Evolutionary conservation across 371 early-diverging fungal species (phyloP).

Genomic region (Rhizopus sp.): DNA sequence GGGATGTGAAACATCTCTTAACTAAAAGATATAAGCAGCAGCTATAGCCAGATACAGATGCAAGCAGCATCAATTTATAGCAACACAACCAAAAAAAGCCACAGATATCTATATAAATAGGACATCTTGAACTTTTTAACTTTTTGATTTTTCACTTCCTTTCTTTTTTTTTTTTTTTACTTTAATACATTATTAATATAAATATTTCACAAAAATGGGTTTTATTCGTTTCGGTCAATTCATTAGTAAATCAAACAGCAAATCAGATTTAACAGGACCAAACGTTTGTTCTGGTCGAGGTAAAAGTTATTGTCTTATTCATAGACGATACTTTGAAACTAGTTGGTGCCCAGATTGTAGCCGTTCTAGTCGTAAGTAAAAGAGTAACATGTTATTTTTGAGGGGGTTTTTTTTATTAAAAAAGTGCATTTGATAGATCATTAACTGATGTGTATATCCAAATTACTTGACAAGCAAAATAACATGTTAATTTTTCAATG

Average conservation of each 20-base stretch:
- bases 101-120: slow-evolving; percentile 14
- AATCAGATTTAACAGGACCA: slow-evolving; percentile 2
- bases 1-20: slow-evolving; percentile 23
- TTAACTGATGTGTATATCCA: too few species aligned
- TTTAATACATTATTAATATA: background rate
- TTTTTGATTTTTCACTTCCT: slow-evolving; percentile 1
- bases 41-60: too few species aligned
- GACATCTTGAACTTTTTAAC: background rate
- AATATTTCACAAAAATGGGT: slow-evolving; percentile 11
- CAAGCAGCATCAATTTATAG: too few species aligned
- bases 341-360: slow-evolving; percentile 19
- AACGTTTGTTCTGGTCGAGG: slow-evolving; percentile 28
- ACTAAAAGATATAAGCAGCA: slow-evolving; percentile 10
- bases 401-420: too few species aligned
- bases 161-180: slow-evolving; percentile 9
- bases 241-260: slow-evolving; percentile 10
- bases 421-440: too few species aligned
- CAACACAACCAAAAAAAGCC: slow-evolving; percentile 8
- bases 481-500: too few species aligned
- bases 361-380: too few species aligned
- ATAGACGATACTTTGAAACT: slow-evolving; percentile 33
- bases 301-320: slow-evolving; percentile 30
- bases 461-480: too few species aligned
- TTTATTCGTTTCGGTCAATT: slow-evolving; percentile 16
- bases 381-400: too few species aligned